Base-by-base conservation (phyloP, 2,329 filamentous ascomycete genomes). In the Neofusicoccum cordaticola region DNA sequence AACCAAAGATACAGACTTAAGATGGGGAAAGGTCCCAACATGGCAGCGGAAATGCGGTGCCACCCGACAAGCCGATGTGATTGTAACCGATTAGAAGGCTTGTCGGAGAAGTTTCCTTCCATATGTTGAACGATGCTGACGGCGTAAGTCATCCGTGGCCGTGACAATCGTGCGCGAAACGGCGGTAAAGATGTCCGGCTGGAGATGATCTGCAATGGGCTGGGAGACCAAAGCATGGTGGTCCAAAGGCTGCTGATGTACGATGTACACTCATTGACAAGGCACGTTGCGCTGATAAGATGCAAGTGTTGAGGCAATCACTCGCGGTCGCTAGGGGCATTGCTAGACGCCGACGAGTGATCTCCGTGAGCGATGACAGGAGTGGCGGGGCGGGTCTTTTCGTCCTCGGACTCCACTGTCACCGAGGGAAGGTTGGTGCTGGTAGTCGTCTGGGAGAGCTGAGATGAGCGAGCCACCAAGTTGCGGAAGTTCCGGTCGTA, bases 291-390 rank as follows among this genome's bases (percentile, higher is more conserved):
- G 42, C 27, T 60, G 56, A 22, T 47, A 42, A 35, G 31, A 47
- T 47, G 41, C 31, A 19, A 51, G 19, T 19, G 37, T 53, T 31
- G 48, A 56, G 42, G 9, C 19, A 57, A 48, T 45, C 56, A 65
- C 63, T 65, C 63, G 53, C 41, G 52, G 45, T 65, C 63, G 53
- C 63, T 65, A 17, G 63, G 42, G 22, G 63, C 63, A 15, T 65
- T 65, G 63, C 63, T 65, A n/a, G 63, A 65, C n/a, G 63, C 35
- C 35, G 63, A 61, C 4, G 63, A 65, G 41, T 65, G 63, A n/a
- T 65, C 63, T 41, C 63, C 63, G 12, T 65, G 63, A 52, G 63
- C 63, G 39, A 65, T 65, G 45, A 65, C 63, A 27, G 63, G 63
- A 35, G 63, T 65, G 35, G 47, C 42, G n/a, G 63, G 63, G 47